Conservation (phyloP, 495 filamentous ascomycete species). For the Trichoderma virens region DNA sequence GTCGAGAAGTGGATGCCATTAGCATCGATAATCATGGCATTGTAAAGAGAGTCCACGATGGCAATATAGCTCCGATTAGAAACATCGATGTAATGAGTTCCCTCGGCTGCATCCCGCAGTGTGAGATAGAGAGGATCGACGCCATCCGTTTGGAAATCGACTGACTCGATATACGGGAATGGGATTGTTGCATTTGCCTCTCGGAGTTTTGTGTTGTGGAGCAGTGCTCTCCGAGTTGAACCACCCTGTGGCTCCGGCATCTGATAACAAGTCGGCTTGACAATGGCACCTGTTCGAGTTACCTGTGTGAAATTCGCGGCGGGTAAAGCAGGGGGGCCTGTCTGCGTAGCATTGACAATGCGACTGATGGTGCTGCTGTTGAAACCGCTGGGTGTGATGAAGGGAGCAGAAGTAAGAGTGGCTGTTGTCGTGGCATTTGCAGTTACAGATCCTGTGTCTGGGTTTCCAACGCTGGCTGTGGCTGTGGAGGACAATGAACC, state of each 20-base stretch:
- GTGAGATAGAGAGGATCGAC: background rate
- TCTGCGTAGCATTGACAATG: slow-evolving; percentile 1
- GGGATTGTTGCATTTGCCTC: background rate
- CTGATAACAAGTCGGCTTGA: slow-evolving; percentile 2
- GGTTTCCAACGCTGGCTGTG: background rate
- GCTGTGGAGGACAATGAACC: background rate
- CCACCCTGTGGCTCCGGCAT: background rate
- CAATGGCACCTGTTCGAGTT: background rate
- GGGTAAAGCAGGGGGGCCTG: background rate
- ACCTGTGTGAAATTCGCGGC: background rate
- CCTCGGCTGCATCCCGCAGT: background rate
- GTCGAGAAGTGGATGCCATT: background rate
- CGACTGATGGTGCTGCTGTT: slow-evolving; percentile 3
- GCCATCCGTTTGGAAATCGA: background rate
- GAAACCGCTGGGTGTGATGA: slow-evolving; percentile 2
- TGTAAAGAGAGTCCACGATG: background rate
- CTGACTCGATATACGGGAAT: background rate
- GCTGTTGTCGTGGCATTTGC: background rate
- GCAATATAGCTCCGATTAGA: background rate
- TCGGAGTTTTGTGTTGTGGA: background rate
- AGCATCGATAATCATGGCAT: background rate
- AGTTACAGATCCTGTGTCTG: background rate
- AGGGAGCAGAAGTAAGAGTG: background rate
- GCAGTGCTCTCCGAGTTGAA: background rate
- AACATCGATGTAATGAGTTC: slow-evolving; percentile 1